Evolutionary conservation across 2,329 filamentous ascomycete genomes (phyloP), one percentile per base, ranked within the genome.

Genomic region (Cercospora citrullina): DNA sequence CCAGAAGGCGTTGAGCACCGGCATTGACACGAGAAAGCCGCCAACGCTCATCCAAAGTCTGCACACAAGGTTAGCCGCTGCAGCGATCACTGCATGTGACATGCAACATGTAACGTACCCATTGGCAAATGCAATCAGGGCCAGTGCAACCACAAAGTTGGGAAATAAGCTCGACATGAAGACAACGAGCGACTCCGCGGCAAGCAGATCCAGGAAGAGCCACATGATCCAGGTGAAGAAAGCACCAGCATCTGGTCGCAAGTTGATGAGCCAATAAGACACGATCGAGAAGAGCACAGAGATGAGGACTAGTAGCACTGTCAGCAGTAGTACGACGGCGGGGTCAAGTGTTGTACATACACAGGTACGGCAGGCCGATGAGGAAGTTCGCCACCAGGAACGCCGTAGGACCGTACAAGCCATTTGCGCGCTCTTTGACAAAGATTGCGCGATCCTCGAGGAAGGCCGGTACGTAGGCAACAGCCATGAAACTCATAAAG

Each of bases 401-500:
- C 1, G 89, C 85, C 0, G 89, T 84, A 0, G 93, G 86, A 0
- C 91, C 90, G 77, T 94, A 94, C 0, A 96, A 84, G 0, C 93
- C 93, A 77, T 96, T 96, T 42, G 87, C 88, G 58, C 90, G 88
- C 75, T 96, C 93, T 78, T 94, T 93, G 73, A 87, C 82, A 78
- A 89, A 94, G 0, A 87, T 88, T 5, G 86, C 82, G 26, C 89
- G 86, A 77, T 96, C 92, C 76, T 96, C 93, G 51, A 96, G 86
- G 78, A 90, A 95, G 0, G 91, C 87, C 0, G 93, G 93, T 3
- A 95, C 91, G 77, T 96, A 96, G 0, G 93, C 93, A 0, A 96
- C 83, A 12, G 82, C 82, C 83, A 84, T 84, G 79, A 84, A 84
- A 33, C 80, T 82, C 82, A 84, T 84, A 78, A 84, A 84, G 10